These are phyloP conservation scores for Sporopachydermia cereana DNA, from an alignment of 1,139 yeast genomes.

Conservation along the genomic window DNA sequence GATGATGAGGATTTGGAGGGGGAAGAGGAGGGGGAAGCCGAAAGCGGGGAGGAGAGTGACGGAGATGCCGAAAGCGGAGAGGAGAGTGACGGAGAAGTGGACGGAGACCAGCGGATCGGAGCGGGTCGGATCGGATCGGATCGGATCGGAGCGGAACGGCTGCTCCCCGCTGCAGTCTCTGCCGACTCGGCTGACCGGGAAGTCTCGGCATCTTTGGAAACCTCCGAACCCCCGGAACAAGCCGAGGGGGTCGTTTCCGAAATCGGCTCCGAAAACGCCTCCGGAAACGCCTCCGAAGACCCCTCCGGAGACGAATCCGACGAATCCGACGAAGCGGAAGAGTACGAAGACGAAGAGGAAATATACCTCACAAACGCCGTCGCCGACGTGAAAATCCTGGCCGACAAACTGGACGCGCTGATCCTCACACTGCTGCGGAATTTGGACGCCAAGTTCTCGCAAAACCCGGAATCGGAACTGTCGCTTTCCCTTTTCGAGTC, in stretches of 20 bases:
- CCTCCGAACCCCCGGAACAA: background rate
- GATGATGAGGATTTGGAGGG: constrained; percentile 67
- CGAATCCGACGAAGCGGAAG: constrained; percentile 19
- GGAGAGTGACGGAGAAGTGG: constrained; percentile 12
- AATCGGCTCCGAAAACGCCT: constrained; percentile 13
- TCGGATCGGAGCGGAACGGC: constrained; percentile 24
- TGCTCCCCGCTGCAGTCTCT: background rate
- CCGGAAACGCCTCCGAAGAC: constrained; percentile 10
- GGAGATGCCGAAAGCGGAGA: constrained; percentile 10
- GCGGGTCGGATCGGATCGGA: constrained; percentile 18
- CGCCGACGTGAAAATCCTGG: constrained; percentile 44
- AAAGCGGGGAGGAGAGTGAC: constrained; percentile 10
- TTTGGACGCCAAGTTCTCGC: constrained; percentile 41
- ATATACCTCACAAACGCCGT: constrained; percentile 16
- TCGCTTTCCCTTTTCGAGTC: constrained; percentile 71
- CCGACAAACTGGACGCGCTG: constrained; percentile 59
- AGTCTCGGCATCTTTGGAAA: background rate
- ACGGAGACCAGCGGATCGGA: constrained; percentile 16
- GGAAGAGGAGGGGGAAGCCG: constrained; percentile 41
- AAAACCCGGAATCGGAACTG: constrained; percentile 44
- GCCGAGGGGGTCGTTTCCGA: background rate
- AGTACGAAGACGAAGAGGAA: constrained; percentile 32
- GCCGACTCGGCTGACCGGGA: background rate
- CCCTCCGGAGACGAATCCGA: constrained; percentile 12
- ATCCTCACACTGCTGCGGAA: constrained; percentile 42